These are phyloP conservation scores for Cucumis melo DNA, from an alignment of 306 rosid species.

Conservation along the genomic window DNA sequence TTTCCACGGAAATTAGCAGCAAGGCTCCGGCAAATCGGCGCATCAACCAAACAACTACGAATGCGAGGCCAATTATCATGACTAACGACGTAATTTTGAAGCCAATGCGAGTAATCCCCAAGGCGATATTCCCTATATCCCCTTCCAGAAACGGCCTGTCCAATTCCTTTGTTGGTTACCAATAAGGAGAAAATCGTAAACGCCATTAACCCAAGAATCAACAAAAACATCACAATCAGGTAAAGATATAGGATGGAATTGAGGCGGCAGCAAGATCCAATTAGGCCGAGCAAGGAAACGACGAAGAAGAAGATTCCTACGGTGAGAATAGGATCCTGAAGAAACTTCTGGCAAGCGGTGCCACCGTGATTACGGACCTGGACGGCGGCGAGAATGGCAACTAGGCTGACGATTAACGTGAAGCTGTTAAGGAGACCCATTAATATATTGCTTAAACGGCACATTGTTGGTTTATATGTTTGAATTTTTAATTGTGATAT, in stretches of 20 bases:
- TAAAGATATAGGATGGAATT: constrained; percentile 41
- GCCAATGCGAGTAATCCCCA: constrained; percentile 59
- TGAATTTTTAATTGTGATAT: no score
- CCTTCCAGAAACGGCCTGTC: constrained; percentile 32
- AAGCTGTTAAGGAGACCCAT: constrained; percentile 40
- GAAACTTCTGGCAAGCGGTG: constrained; percentile 42
- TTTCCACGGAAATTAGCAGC: constrained; percentile 18
- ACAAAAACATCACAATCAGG: constrained; percentile 29
- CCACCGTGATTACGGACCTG: constrained; percentile 32
- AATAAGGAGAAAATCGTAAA: constrained; percentile 46
- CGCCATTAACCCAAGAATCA: constrained; percentile 34
- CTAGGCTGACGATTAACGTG: constrained; percentile 32
- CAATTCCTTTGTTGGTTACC: constrained; percentile 47
- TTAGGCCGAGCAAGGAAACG: constrained; percentile 43
- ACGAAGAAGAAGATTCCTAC: constrained; percentile 33
- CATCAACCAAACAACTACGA: constrained; percentile 46
- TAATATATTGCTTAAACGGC: constrained; percentile 47
- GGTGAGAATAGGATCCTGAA: constrained; percentile 38
- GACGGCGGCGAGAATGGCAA: constrained; percentile 24
- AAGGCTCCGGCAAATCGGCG: constrained; percentile 37
- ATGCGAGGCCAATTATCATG: constrained; percentile 43
- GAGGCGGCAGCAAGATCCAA: constrained; percentile 38
- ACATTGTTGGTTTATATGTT: constrained; percentile 12
- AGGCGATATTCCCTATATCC: constrained; percentile 41
- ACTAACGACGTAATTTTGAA: constrained; percentile 49